Evolutionary conservation across 2,329 filamentous ascomycete genomes (phyloP), one percentile per base, ranked within the genome.

Genomic region (Blumeria hordei): DNA sequence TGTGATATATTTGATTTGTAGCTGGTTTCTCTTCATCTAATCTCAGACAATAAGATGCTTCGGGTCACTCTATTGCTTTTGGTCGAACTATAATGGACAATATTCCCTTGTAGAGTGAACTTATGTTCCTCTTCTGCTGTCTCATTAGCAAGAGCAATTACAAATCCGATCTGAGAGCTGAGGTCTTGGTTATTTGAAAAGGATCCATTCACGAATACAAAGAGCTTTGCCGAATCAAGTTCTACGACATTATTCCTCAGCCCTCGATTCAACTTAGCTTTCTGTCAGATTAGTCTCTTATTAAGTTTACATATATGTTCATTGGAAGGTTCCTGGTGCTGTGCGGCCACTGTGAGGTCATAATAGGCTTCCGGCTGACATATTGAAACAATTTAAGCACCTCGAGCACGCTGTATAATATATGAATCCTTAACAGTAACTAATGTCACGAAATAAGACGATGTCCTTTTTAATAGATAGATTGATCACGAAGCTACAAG

Each of bases 131-230:
- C 28, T 6, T 18, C 21, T 8, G n/a, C 9, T 9, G 1, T 21
- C 37, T 57, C 35, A 47, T 60, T 61, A 6, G 32, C 51, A 18
- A 62, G n/a, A 16, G 58, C 49, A 33, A 61, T 59, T 10, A 57
- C 35, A 53, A 55, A 60, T 39, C 59, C 54, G 35, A 62, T 56
- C 34, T 61, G 37, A 3, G 53, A 60, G 32, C 44, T 59, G 6
- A 61, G 49, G 45, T 61, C 32, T 34, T 10, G 9, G 9, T n/a
- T 37, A 18, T 53, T 53, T 14, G 47, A 7, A 36, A 51, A 51
- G 8, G 32, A 47, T 6, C 6, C 44, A 28, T 32, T 28, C 18
- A 47, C 18, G n/a, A 47, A 47, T 10, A 60, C 43, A 51, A 59
- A 3, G 59, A 28, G 34, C 58, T 59, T 2, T 43, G 32, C 9